Evolutionary conservation across 129 eudicot genomes (phyloP).

Genomic region (Artemisia argyi): DNA sequence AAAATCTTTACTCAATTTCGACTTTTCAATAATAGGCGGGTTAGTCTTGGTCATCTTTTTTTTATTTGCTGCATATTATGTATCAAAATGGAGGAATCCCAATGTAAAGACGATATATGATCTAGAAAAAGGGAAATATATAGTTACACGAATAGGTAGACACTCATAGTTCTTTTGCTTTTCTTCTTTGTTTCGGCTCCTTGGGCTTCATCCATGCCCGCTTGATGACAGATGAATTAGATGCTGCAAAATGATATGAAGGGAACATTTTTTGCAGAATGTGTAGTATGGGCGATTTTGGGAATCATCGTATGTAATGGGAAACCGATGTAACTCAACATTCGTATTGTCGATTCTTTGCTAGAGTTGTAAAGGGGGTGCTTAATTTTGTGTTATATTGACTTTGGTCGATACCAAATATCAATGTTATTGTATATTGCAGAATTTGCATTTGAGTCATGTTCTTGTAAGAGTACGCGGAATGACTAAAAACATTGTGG

Average conservation of each 20-base stretch:
- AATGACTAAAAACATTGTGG: slow-evolving; percentile 20
- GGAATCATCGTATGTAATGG: slow-evolving; percentile 18
- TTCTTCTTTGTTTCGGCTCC: neutral
- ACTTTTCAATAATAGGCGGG: slow-evolving; percentile 34
- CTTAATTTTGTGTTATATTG: slow-evolving; percentile 15
- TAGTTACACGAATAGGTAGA: slow-evolving; percentile 78
- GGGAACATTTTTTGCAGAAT: slow-evolving; percentile 19
- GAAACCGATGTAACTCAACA: slow-evolving; percentile 32
- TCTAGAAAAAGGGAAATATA: slow-evolving; percentile 89
- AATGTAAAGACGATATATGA: slow-evolving; percentile 84
- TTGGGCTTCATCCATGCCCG: slow-evolving; percentile 17
- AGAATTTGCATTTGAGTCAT: neutral
- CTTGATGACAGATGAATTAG: slow-evolving; percentile 15
- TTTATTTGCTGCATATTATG: slow-evolving; percentile 42
- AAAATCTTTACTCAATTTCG: slow-evolving; percentile 24
- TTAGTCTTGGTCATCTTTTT: slow-evolving; percentile 40
- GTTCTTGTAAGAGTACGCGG: slow-evolving; percentile 6
- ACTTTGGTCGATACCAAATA: slow-evolving; percentile 17
- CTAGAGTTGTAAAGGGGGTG: slow-evolving; percentile 27
- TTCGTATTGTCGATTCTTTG: slow-evolving; percentile 25
- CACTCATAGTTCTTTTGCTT: slow-evolving; percentile 35
- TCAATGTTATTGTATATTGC: slow-evolving; percentile 18
- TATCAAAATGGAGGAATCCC: slow-evolving; percentile 75
- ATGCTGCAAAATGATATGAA: slow-evolving; percentile 19
- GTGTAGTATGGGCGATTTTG: slow-evolving; percentile 18